Percentiles rank a stretch among this genome's conserved stretches.
Conservation (phyloP, 2,329 filamentous ascomycete genomes). For the Talaromyces sp. region DNA sequence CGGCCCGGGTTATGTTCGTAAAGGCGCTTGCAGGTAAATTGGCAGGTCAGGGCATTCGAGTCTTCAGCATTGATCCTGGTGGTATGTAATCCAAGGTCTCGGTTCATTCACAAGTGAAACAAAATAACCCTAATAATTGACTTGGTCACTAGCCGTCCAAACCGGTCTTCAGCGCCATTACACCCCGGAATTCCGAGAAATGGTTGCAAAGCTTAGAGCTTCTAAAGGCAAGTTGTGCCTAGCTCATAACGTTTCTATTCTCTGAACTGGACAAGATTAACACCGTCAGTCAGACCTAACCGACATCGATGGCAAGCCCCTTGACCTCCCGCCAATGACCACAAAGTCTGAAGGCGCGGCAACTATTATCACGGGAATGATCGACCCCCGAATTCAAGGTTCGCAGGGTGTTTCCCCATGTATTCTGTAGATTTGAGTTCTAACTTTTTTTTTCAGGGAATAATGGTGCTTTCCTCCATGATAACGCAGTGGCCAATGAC, state of each 20-base stretch:
- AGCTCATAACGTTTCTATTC: too few relatives aligned
- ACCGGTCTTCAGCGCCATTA: not conserved
- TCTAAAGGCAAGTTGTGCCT: not conserved
- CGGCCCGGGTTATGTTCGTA: conserved; percentile 47
- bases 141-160: not conserved
- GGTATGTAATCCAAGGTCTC: conserved; percentile 10
- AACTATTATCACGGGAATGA: conserved; percentile 22
- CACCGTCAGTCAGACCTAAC: not conserved
- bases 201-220: not conserved
- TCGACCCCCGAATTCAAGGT: conserved; percentile 22
- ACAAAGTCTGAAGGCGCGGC: conserved; percentile 21
- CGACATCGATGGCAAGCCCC: conserved; percentile 19
- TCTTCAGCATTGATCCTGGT: conserved; percentile 44
- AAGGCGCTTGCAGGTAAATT: conserved; percentile 37
- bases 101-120: not conserved
- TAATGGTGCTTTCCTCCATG: conserved; percentile 17
- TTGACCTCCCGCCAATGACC: conserved; percentile 17
- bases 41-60: conserved; percentile 27
- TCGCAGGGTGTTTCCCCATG: not conserved
- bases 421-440: too few relatives aligned
- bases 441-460: not conserved
- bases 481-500: conserved; percentile 20
- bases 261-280: not conserved
- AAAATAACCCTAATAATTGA: too few relatives aligned
- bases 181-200: not conserved